Evolutionary conservation across 768 basidiomycete species (phyloP).

Genomic region (Suillus subaureus): DNA sequence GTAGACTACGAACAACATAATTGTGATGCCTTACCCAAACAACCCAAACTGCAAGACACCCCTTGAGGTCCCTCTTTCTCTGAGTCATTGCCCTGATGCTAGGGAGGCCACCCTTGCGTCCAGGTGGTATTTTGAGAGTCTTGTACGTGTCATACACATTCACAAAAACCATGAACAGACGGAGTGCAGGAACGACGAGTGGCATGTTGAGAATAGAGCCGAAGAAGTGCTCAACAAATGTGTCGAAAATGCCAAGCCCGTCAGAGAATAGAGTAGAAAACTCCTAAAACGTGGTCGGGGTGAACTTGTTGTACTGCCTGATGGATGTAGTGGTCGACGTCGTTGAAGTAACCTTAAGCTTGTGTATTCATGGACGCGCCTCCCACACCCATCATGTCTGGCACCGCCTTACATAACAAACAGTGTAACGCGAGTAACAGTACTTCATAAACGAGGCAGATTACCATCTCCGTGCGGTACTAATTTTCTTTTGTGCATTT

Average conservation of each 20-base stretch:
- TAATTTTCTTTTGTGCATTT: not conserved
- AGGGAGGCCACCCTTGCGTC: constrained; percentile 54
- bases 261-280: constrained; percentile 6
- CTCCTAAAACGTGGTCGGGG: constrained; percentile 10
- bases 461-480: not conserved
- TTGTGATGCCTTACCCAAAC: constrained; percentile 64
- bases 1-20: not conserved
- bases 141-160: constrained; percentile 88
- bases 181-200: constrained; percentile 65
- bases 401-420: constrained; percentile 25
- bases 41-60: constrained; percentile 81
- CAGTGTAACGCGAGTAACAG: not conserved
- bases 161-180: constrained; percentile 69
- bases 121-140: constrained; percentile 67
- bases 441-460: not conserved
- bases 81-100: constrained; percentile 69
- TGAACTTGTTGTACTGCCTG: constrained; percentile 11
- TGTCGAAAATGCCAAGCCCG: constrained; percentile 7
- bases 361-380: constrained; percentile 6
- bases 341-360: not conserved
- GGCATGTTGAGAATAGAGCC: constrained; percentile 49
- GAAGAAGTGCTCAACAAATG: constrained; percentile 12
- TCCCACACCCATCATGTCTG: constrained; percentile 15
- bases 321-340: constrained; percentile 18
- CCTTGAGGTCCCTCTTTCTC: constrained; percentile 85